phyloP scores from a whole-genome alignment of 1,284 basidiomycete genomes.

The Malassezia caprae region DNA sequence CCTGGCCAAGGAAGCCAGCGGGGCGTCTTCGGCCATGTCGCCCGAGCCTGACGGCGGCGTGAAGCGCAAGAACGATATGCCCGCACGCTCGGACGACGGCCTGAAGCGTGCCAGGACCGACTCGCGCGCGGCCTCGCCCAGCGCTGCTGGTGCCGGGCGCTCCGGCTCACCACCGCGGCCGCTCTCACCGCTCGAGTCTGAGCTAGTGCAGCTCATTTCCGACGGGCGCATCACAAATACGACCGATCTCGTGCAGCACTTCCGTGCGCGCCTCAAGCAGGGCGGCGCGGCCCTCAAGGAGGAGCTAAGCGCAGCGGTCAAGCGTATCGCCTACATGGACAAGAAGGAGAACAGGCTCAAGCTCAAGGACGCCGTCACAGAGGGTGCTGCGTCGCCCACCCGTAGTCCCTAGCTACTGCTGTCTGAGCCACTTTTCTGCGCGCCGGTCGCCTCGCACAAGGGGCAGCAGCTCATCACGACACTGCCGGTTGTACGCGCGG shows the following conservation, averaged over 20 bases:
- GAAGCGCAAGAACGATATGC: constrained; percentile 28
- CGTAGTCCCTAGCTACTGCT: constrained; percentile 14
- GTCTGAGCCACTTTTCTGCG: constrained; percentile 30
- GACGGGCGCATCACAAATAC: constrained; percentile 30
- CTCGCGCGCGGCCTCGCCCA: constrained; percentile 10
- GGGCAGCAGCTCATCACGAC: constrained; percentile 28
- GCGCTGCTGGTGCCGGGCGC: not conserved
- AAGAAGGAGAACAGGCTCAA: constrained; percentile 33
- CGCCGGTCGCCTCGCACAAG: constrained; percentile 35
- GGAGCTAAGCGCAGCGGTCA: constrained; percentile 31
- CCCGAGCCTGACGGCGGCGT: constrained; percentile 1
- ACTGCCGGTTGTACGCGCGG: constrained; percentile 43
- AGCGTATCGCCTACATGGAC: constrained; percentile 37
- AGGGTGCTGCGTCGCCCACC: not conserved
- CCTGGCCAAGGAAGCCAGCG: constrained; percentile 18
- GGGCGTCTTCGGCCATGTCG: constrained; percentile 13
- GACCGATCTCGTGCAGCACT: constrained; percentile 35
- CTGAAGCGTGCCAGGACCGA: constrained; percentile 4
- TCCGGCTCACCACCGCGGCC: constrained; percentile 16
- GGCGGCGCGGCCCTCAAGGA: constrained; percentile 33
- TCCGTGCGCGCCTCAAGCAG: constrained; percentile 34
- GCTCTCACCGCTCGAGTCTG: constrained; percentile 26
- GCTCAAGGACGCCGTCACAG: constrained; percentile 25
- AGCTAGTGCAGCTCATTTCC: constrained; percentile 32
- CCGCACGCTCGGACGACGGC: constrained; percentile 16